Evolutionary conservation across 257 asterid species (phyloP), one percentile per base, ranked within the genome.

Genomic region (Mitragyna speciosa): DNA sequence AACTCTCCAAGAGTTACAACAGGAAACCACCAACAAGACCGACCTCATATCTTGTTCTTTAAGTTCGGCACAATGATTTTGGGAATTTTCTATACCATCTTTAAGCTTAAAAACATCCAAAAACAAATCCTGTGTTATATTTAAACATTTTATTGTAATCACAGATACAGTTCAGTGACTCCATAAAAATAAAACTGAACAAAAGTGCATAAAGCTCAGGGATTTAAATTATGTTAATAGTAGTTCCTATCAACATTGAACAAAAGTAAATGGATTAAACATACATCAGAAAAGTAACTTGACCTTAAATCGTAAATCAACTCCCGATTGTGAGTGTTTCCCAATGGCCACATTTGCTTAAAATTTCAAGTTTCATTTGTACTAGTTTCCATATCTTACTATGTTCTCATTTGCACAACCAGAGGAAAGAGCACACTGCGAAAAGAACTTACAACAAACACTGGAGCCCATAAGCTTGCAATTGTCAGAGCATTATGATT

Each of bases 381-480:
- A 10, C 10, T 16, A 52, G 7, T 12, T 70, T 19, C 28, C 56
- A 15, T 45, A n/a, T 24, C 24, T 39, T 41, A 6, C 5, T 43
- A 39, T 12, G 68, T n/a, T 59, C 24, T 75, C 28, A 58, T 24
- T 59, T 39, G 58, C 79, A n/a, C 15, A 52, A 39, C 28, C 19
- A 61, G 47, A 73, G 80, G 77, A 80, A 79, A 78, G 63, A 39
- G 70, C 63, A 58, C 78, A 68, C 73, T 63, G 71, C n/a, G 51
- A 82, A 36, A 72, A 75, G 69, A 59, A 87, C 98, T 92, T 87
- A 96, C 99, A 80, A 90, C 75, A 79, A 94, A 72, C 79, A 96
- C 97, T 52, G 97, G 99, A 75, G 93, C 94, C 99, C 99, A 96
- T 80, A 96, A 88, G 92, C 97, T 89, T 81, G 87, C 87, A 33